Conservation (phyloP, 345 rosid genomes). For the Firmiana major region DNA sequence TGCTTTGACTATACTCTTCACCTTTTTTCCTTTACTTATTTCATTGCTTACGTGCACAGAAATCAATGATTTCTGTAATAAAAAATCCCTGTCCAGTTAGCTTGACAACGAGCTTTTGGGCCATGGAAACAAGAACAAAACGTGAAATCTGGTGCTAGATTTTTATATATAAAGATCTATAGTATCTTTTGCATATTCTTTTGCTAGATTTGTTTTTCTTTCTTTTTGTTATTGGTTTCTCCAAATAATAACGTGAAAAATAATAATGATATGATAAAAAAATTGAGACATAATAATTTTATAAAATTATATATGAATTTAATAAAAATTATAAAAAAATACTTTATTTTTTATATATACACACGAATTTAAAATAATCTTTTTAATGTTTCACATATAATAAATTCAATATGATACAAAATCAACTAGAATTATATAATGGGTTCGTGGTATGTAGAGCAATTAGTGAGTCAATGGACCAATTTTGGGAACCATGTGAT, state of each 20-base stretch:
- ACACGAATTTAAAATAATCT: too few relatives aligned
- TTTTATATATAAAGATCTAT: neutral
- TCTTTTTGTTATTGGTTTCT: neutral
- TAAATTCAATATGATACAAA: too few relatives aligned
- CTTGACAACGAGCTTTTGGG: neutral
- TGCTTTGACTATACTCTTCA: neutral
- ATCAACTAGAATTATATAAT: too few relatives aligned
- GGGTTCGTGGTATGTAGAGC: too few relatives aligned
- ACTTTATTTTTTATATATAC: too few relatives aligned
- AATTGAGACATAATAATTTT: too few relatives aligned
- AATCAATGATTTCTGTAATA: neutral
- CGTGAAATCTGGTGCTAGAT: neutral
- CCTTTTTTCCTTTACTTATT: neutral
- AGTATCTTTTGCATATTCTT: neutral
- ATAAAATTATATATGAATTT: too few relatives aligned
- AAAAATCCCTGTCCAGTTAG: neutral
- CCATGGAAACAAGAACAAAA: neutral
- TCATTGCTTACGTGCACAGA: neutral
- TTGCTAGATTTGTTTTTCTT: neutral
- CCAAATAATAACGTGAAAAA: too few relatives aligned
- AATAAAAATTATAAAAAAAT: too few relatives aligned
- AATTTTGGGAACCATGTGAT: neutral
- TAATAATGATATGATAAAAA: too few relatives aligned
- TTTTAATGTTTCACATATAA: too few relatives aligned
- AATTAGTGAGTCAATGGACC: too few relatives aligned